phyloP scores from a whole-genome alignment of 169 alveolate species.

The Babesia bigemina region DNA sequence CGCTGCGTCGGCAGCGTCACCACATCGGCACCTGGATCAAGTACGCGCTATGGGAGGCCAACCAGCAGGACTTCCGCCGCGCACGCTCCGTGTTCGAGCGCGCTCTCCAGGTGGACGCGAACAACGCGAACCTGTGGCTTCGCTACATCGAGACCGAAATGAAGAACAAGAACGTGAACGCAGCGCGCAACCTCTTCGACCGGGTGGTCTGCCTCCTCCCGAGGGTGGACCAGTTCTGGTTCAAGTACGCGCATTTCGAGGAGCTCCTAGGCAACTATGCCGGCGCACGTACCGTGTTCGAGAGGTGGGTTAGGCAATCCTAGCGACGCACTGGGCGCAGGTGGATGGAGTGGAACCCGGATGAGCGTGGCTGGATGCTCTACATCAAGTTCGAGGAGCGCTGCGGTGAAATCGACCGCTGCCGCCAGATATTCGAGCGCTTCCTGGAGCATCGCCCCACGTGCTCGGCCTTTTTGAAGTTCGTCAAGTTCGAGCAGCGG shows the following conservation, averaged over 20 bases:
- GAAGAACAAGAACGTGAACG: slow-evolving; percentile 92
- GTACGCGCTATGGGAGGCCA: slow-evolving; percentile 98
- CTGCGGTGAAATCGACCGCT: slow-evolving; percentile 92
- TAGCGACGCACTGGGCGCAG: slow-evolving; percentile 49
- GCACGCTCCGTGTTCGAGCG: slow-evolving; percentile 97
- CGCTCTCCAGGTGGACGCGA: slow-evolving; percentile 94
- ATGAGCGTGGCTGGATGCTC: slow-evolving; percentile 94
- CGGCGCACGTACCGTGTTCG: slow-evolving; percentile 91
- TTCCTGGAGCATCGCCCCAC: slow-evolving; percentile 90
- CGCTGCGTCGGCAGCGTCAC: slow-evolving; percentile 91
- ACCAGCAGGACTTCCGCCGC: slow-evolving; percentile 90
- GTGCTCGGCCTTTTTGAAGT: slow-evolving; percentile 88
- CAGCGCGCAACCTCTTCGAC: slow-evolving; percentile 96
- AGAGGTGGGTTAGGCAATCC: slow-evolving; percentile 54
- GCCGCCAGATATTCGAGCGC: slow-evolving; percentile 89
- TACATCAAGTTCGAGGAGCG: slow-evolving; percentile 96
- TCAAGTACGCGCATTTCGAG: slow-evolving; percentile 98
- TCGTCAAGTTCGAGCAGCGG: slow-evolving; percentile 94
- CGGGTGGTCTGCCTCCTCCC: slow-evolving; percentile 96
- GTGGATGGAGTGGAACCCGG: slow-evolving; percentile 98
- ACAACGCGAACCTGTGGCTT: slow-evolving; percentile 93
- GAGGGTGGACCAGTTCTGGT: slow-evolving; percentile 97
- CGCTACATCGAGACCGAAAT: slow-evolving; percentile 98
- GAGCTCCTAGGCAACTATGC: slow-evolving; percentile 95
- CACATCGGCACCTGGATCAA: slow-evolving; percentile 96